A percentile compares a stretch with the other conserved stretches of the same genome.
Evolutionary conservation across 768 basidiomycete genomes (phyloP).

Genomic region (Xanthoconium purpureum): DNA sequence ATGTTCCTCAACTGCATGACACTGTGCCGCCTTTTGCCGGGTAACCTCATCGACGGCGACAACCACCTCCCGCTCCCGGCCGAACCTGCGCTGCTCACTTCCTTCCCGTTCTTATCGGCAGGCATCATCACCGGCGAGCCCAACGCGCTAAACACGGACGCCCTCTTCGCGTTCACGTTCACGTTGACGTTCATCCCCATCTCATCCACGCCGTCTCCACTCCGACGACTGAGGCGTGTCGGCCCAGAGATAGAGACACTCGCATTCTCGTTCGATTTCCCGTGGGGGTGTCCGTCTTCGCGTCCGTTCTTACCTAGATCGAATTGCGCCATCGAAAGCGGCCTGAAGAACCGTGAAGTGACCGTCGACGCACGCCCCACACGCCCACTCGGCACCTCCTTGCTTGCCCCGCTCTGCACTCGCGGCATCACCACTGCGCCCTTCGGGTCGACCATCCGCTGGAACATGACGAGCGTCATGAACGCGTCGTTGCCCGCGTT

Average conservation of each 20-base stretch:
- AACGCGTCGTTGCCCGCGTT: slow-evolving; percentile 84
- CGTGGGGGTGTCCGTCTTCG: neutral
- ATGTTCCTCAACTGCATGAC: slow-evolving; percentile 1
- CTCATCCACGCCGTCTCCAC: slow-evolving; percentile 5
- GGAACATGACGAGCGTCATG: slow-evolving; percentile 63
- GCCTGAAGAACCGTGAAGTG: slow-evolving; percentile 20
- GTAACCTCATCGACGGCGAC: neutral
- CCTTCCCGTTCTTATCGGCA: neutral
- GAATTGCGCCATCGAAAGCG: neutral
- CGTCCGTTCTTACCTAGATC: neutral
- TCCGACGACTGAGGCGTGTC: neutral
- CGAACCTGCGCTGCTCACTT: neutral
- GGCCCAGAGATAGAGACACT: neutral
- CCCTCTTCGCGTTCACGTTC: slow-evolving; percentile 12
- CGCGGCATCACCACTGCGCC: slow-evolving; percentile 18
- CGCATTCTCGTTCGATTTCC: neutral
- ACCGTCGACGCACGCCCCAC: slow-evolving; percentile 15
- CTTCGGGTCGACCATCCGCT: slow-evolving; percentile 61
- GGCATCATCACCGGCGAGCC: slow-evolving; percentile 5
- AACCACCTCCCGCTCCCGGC: slow-evolving; percentile 8
- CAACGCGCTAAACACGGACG: slow-evolving; percentile 14
- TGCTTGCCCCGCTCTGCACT: neutral
- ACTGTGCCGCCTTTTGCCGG: slow-evolving; percentile 8
- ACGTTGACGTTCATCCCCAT: slow-evolving; percentile 17
- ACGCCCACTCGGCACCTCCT: neutral